Evolutionary conservation across 257 asterid species (phyloP).

Genomic region (Ophiorrhiza pumila): DNA sequence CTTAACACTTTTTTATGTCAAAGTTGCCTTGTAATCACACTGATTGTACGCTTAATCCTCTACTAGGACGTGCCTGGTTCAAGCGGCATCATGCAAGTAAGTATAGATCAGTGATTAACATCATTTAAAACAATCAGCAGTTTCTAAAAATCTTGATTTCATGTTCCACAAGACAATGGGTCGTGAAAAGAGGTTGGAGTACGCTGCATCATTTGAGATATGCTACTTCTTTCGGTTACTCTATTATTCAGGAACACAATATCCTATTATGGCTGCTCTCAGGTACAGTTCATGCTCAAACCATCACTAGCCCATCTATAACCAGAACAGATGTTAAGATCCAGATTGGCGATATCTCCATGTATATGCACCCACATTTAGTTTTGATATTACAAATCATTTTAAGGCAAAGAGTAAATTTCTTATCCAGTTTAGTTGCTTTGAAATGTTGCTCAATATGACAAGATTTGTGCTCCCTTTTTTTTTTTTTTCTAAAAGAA

Average conservation of each 20-base stretch:
- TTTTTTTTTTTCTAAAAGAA: neutral
- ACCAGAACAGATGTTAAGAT: neutral
- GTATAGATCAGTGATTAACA: conserved; percentile 27
- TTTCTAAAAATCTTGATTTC: conserved; percentile 17
- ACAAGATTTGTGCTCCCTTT: neutral
- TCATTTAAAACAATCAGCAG: conserved; percentile 7
- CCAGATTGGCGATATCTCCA: neutral
- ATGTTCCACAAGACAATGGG: conserved; percentile 74
- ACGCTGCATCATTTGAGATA: conserved; percentile 84
- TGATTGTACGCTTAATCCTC: neutral
- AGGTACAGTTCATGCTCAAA: conserved; percentile 38
- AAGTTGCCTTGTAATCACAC: neutral
- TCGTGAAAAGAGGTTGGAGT: conserved; percentile 83
- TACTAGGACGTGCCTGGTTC: conserved; percentile 85
- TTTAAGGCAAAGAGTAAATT: neutral
- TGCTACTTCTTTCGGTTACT: conserved; percentile 88
- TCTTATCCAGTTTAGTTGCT: neutral
- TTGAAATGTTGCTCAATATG: neutral
- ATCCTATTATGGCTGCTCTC: conserved; percentile 97
- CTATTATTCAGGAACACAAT: conserved; percentile 87
- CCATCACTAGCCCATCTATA: neutral
- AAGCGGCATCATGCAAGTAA: conserved; percentile 96
- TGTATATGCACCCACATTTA: neutral
- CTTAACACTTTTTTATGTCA: neutral
- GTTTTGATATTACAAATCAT: neutral